phyloP scores from a whole-genome alignment of 176 grass and related monocot genomes.

The Aegilops sharonensis region DNA sequence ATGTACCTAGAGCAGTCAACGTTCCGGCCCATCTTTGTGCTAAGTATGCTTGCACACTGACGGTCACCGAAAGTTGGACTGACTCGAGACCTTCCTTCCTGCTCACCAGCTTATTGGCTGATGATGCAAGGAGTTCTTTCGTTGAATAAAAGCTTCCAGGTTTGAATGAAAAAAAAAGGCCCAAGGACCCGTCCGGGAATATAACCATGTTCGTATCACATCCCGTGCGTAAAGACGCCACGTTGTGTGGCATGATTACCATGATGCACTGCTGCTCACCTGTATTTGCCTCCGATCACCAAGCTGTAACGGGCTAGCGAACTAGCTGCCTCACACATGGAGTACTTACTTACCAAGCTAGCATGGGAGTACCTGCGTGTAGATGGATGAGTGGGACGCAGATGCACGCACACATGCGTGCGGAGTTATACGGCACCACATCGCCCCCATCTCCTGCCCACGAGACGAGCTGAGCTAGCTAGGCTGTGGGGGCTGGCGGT shows the following conservation, averaged over 20 bases:
- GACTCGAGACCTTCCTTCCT: too few relatives aligned
- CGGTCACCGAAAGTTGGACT: too few relatives aligned
- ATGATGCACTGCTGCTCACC: neutral
- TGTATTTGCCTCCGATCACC: neutral
- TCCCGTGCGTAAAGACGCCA: constrained; percentile 9
- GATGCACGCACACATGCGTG: neutral
- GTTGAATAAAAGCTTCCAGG: too few relatives aligned
- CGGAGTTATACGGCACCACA: constrained; percentile 8
- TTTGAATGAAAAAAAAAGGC: neutral
- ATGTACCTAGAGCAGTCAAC: too few relatives aligned
- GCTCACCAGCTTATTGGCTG: too few relatives aligned
- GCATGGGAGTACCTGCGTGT: neutral
- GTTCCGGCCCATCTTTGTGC: too few relatives aligned
- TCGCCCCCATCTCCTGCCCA: constrained; percentile 30
- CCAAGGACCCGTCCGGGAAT: constrained; percentile 17
- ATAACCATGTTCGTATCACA: constrained; percentile 30
- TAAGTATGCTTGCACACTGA: too few relatives aligned
- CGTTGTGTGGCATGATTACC: neutral
- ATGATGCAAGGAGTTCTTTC: too few relatives aligned
- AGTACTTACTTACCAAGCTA: neutral
- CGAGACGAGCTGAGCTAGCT: neutral
- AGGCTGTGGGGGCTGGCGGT: neutral
- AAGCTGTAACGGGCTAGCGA: neutral
- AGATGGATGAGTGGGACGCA: neutral
- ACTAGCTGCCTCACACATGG: neutral